Evolutionary conservation across 176 grass and related monocot species (phyloP).

Genomic region (Triticum timopheevii): DNA sequence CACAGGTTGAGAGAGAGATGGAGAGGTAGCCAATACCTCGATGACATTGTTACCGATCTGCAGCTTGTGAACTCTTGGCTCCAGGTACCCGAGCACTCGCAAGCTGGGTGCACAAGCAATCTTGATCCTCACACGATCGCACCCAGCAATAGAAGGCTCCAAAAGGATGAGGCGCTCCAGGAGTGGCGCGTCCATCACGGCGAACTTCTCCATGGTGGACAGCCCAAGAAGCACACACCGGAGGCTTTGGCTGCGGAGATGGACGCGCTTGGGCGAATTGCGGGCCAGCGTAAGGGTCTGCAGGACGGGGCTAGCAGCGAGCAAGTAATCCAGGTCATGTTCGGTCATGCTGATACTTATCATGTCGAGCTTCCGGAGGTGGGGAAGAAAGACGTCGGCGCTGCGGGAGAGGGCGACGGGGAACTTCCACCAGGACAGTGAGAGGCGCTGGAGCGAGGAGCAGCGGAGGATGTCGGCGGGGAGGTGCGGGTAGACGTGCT

Average conservation of each 20-base stretch:
- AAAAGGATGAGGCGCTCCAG: constrained; percentile 25
- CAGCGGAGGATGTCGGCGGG: neutral
- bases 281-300: neutral
- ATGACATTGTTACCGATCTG: neutral
- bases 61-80: neutral
- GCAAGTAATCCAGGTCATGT: neutral
- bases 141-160: neutral
- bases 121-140: neutral
- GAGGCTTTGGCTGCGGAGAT: neutral
- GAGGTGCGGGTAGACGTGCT: neutral
- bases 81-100: neutral
- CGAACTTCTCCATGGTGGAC: neutral
- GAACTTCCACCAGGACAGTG: neutral
- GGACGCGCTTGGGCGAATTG: neutral
- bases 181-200: neutral
- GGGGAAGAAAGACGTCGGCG: neutral
- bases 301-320: neutral
- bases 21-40: neutral
- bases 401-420: neutral
- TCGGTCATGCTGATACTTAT: neutral
- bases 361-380: constrained; percentile 18
- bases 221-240: constrained; percentile 5
- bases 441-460: neutral
- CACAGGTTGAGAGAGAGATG: neutral
- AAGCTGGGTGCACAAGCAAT: neutral